Evolutionary conservation across 1,139 yeast species (phyloP).

Genomic region (Saccharomyces hybrid): DNA sequence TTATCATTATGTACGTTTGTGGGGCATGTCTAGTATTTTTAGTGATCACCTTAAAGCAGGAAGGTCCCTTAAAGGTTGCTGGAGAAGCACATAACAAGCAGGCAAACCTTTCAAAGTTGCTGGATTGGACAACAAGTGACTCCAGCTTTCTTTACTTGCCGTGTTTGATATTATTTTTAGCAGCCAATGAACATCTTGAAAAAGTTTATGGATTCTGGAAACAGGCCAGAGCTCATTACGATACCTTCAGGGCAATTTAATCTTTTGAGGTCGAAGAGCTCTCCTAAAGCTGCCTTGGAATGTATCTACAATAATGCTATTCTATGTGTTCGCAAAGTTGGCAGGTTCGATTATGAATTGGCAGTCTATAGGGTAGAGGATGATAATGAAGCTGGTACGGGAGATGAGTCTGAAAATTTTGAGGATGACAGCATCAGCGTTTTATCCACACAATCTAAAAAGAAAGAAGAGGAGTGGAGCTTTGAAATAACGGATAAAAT

Average conservation of each 20-base stretch:
- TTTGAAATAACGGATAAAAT: conserved; percentile 31
- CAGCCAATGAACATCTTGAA: conserved; percentile 65
- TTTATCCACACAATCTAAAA: conserved; percentile 49
- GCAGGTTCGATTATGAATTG: conserved; percentile 61
- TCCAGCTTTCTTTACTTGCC: not conserved
- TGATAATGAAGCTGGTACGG: conserved; percentile 49
- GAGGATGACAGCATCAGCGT: conserved; percentile 44
- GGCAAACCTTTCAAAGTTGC: not conserved
- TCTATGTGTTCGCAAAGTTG: conserved; percentile 57
- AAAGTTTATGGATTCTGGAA: conserved; percentile 53
- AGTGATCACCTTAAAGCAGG: not conserved
- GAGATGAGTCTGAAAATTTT: conserved; percentile 40
- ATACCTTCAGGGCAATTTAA: conserved; percentile 77
- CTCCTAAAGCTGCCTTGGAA: conserved; percentile 83
- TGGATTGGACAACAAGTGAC: not conserved
- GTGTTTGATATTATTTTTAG: not conserved
- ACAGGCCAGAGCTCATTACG: conserved; percentile 60
- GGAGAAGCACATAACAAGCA: not conserved
- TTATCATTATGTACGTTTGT: not conserved
- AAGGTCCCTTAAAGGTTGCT: not conserved
- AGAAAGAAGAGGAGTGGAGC: conserved; percentile 29
- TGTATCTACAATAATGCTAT: conserved; percentile 78
- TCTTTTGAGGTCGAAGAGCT: conserved; percentile 63
- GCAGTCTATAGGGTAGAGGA: conserved; percentile 59
- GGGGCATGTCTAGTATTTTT: not conserved